phyloP scores from a whole-genome alignment of 306 rosid species.

The Fragaria ananassa region DNA sequence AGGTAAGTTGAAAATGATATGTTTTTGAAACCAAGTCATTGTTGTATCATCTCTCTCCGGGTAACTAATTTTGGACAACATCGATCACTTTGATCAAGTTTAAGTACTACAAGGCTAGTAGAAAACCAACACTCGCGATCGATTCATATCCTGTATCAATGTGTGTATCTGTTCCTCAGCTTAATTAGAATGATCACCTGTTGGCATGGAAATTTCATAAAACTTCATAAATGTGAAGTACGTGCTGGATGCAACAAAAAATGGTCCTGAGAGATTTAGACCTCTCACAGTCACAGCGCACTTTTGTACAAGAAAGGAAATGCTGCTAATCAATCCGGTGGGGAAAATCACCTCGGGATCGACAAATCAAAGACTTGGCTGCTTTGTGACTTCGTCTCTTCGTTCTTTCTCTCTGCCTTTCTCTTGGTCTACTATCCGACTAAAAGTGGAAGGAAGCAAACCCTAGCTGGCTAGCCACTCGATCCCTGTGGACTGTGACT shows the following conservation, averaged over 20 bases:
- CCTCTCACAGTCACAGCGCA: not conserved
- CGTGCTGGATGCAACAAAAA: not conserved
- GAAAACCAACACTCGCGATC: not conserved
- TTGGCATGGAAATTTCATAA: not conserved
- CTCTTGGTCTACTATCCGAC: not conserved
- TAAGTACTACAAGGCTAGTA: too few relatives aligned
- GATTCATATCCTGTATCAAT: too few relatives aligned
- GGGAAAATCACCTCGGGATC: slow-evolving; percentile 43
- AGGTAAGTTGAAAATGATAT: too few relatives aligned
- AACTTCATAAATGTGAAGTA: not conserved
- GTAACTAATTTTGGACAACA: too few relatives aligned
- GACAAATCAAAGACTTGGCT: not conserved
- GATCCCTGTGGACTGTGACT: not conserved
- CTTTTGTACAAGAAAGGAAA: slow-evolving; percentile 10
- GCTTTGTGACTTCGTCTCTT: slow-evolving; percentile 24
- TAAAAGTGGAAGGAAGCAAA: not conserved
- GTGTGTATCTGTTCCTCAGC: not conserved
- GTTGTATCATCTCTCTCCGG: too few relatives aligned
- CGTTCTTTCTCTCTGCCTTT: not conserved
- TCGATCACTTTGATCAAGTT: too few relatives aligned
- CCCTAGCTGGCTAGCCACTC: not conserved
- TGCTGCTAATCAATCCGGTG: not conserved
- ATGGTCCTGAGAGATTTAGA: not conserved
- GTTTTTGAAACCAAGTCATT: too few relatives aligned
- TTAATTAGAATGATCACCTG: not conserved